phyloP scores from a whole-genome alignment of 176 grass and related monocot genomes.

The Coix lacrymajobi region DNA sequence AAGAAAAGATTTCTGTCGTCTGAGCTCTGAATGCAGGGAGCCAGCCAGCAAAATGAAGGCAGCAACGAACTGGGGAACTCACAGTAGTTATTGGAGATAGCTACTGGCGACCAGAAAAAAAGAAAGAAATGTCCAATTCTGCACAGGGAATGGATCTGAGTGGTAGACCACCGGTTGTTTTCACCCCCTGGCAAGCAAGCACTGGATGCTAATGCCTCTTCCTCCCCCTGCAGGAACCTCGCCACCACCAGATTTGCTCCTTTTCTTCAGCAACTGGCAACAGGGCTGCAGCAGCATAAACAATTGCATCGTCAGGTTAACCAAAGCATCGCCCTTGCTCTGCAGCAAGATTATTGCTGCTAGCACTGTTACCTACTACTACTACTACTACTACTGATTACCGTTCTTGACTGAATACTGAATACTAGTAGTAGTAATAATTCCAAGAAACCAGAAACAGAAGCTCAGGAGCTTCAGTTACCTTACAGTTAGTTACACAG shows the following conservation, averaged over 20 bases:
- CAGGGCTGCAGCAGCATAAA: not conserved
- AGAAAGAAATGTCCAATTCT: conserved; percentile 10
- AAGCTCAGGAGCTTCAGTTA: not conserved
- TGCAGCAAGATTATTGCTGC: not conserved
- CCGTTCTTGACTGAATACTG: not conserved
- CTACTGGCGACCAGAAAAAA: conserved; percentile 37
- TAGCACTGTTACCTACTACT: not conserved
- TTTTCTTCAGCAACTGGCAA: conserved; percentile 50
- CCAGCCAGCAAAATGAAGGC: conserved; percentile 16
- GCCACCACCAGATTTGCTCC: conserved; percentile 40
- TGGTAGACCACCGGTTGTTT: conserved; percentile 19
- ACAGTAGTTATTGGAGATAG: conserved; percentile 37
- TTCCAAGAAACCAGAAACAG: conserved; percentile 1
- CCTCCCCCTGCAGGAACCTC: conserved; percentile 29
- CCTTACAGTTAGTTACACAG: conserved; percentile 9
- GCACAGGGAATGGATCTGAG: conserved; percentile 28
- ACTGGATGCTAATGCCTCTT: conserved; percentile 35
- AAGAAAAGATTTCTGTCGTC: not conserved
- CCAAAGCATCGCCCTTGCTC: conserved; percentile 23
- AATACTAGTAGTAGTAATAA: not conserved
- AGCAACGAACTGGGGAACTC: conserved; percentile 14
- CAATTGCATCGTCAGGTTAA: not conserved
- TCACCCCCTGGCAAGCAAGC: conserved; percentile 44
- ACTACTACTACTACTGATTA: not conserved
- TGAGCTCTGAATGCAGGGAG: conserved; percentile 5